Conservation (phyloP, 2,329 filamentous ascomycete genomes). For the Epichloe elymi region DNA sequence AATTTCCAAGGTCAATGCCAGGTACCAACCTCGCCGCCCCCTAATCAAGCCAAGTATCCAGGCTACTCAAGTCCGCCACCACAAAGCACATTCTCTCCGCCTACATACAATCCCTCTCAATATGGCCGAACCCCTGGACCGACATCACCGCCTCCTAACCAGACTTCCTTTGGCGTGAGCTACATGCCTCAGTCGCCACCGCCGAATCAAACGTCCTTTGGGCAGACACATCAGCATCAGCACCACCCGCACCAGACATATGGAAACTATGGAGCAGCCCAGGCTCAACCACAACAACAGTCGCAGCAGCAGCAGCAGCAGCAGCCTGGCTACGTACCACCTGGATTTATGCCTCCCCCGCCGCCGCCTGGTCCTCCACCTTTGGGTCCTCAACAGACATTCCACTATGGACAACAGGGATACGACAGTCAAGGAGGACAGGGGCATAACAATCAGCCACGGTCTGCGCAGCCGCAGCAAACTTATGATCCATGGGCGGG, state of each 20-base stretch:
- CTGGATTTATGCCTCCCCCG: constrained; percentile 49
- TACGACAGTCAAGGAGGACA: constrained; percentile 20
- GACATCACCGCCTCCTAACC: constrained; percentile 50
- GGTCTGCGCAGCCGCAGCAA: constrained; percentile 22
- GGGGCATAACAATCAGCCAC: not conserved
- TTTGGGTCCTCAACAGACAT: constrained; percentile 48
- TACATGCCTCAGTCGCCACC: constrained; percentile 39
- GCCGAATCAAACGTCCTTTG: constrained; percentile 41
- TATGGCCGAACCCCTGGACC: constrained; percentile 45
- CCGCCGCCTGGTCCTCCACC: constrained; percentile 51
- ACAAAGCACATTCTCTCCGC: constrained; percentile 33
- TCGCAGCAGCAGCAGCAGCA: constrained; percentile 15
- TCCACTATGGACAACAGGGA: constrained; percentile 34
- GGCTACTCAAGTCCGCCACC: constrained; percentile 28
- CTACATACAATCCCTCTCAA: constrained; percentile 44
- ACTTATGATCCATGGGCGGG: constrained; percentile 39
- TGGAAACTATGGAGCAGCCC: constrained; percentile 24
- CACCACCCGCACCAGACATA: constrained; percentile 29
- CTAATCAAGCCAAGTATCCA: constrained; percentile 31
- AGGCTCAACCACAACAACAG: constrained; percentile 3
- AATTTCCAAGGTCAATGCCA: constrained; percentile 46
- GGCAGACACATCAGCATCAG: constrained; percentile 28
- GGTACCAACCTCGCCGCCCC: constrained; percentile 42
- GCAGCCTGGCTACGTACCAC: constrained; percentile 31
- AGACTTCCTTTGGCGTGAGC: constrained; percentile 34